These are phyloP conservation scores for Ormosia emarginata DNA, from an alignment of 306 rosid genomes.

Conservation along the genomic window DNA sequence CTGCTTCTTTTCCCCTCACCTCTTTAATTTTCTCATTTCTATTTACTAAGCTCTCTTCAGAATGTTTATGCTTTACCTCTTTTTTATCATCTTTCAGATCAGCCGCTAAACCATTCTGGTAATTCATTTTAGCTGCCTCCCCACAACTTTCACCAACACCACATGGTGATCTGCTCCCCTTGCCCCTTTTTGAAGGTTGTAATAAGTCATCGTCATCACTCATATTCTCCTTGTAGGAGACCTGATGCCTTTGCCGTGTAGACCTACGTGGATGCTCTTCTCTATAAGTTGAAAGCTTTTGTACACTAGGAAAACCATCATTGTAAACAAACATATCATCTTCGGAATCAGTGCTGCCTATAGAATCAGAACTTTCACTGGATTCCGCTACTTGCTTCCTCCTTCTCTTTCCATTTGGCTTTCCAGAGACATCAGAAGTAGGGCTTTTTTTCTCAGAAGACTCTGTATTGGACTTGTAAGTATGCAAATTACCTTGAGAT, in stretches of 20 bases:
- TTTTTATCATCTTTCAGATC: constrained; percentile 24
- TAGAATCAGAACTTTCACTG: constrained; percentile 60
- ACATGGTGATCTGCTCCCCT: constrained; percentile 39
- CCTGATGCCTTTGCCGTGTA: constrained; percentile 58
- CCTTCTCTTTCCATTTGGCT: constrained; percentile 48
- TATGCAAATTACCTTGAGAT: constrained; percentile 33
- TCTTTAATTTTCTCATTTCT: constrained; percentile 27
- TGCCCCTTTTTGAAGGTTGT: constrained; percentile 34
- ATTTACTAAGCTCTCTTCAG: constrained; percentile 31
- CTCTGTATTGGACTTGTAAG: constrained; percentile 26
- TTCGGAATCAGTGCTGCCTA: constrained; percentile 55
- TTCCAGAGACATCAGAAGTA: constrained; percentile 31
- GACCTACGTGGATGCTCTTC: constrained; percentile 70
- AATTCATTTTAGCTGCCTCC: constrained; percentile 35
- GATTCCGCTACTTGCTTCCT: constrained; percentile 47
- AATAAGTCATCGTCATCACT: constrained; percentile 45
- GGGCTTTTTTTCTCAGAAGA: constrained; percentile 22
- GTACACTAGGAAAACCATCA: constrained; percentile 36
- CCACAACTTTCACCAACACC: constrained; percentile 21
- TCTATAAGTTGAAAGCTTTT: constrained; percentile 20
- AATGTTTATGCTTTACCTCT: constrained; percentile 35
- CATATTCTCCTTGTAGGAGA: constrained; percentile 67
- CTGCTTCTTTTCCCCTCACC: constrained; percentile 26
- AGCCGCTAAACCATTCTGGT: constrained; percentile 33
- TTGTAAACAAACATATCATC: constrained; percentile 35